Base-by-base conservation (phyloP, 225 moss, liverwort and hornwort species). In the Lunularia cruciata region DNA sequence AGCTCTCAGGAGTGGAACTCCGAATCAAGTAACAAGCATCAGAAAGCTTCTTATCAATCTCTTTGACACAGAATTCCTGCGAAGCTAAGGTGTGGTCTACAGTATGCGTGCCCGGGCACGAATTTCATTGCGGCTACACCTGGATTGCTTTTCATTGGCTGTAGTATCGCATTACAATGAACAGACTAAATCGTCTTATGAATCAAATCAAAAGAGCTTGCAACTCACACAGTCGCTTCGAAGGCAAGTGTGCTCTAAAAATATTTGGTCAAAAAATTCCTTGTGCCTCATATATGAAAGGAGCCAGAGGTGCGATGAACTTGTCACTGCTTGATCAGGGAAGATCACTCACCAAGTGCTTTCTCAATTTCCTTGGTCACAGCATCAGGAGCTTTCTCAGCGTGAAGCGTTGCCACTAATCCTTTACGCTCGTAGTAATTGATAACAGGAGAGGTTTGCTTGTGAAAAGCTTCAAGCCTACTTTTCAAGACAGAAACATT, bases 381-480 rank as follows among this genome's bases (percentile, higher is more conserved):
- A 25, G 67, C 72, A 55, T 76, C 51, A 10, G 92, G 78, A 23
- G 84, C 0, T 72, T 84, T 89, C 43, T 78, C 92, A 22, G 92
- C 92, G 53, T 83, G 78, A 26, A 92, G 64, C 38, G 53, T 78
- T 67, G 52, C 83, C 65, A 92, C 86, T 28, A 87, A 47, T 10
- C 89, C 84, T 69, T 89, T 87, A 57, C 83, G 73, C 49, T 56
- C 47, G 73, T 92, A 87, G 76, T 89, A 92, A 3, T 84, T 75
- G 39, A 92, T 80, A 51, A 92, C 92, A 51, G 92, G 92, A 45
- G 84, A 66, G 49, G 92, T 92, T 76, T 89, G 89, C 76, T 87
- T 84, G 56, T 92, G 89, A 51, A 92, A 92, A 47, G 74, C 71
- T 8, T 79, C 59, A 30, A 92, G 84, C 76, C 92, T 89, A 69